A percentile compares a stretch with the other conserved stretches of the same genome.
These are phyloP conservation scores for Xylaria acuta DNA, from an alignment of 495 filamentous ascomycete genomes.

Conservation along the genomic window DNA sequence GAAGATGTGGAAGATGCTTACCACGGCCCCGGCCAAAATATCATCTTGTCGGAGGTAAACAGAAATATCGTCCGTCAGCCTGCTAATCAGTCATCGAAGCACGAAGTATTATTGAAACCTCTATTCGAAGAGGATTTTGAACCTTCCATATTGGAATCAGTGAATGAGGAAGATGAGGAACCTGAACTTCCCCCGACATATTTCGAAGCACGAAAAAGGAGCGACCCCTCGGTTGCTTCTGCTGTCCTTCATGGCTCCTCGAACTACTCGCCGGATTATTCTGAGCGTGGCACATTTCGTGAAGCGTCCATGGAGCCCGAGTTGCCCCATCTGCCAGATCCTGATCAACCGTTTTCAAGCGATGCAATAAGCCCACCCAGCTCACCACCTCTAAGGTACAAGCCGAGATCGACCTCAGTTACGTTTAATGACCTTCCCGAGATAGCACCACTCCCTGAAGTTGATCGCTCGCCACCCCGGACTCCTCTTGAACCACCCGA, in stretches of 20 bases:
- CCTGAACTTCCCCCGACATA: slow-evolving; percentile 39
- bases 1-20: slow-evolving; percentile 19
- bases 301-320: slow-evolving; percentile 45
- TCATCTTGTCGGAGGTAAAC: slow-evolving; percentile 34
- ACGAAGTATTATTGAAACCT: slow-evolving; percentile 7
- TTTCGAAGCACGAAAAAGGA: slow-evolving; percentile 36
- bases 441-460: slow-evolving; percentile 43
- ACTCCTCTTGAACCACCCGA: slow-evolving; percentile 31
- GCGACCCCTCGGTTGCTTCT: slow-evolving; percentile 49
- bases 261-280: slow-evolving; percentile 35
- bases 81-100: slow-evolving; percentile 29
- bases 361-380: slow-evolving; percentile 48
- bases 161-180: slow-evolving; percentile 42
- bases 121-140: slow-evolving; percentile 51
- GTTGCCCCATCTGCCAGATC: slow-evolving; percentile 40
- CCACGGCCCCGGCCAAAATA: slow-evolving; percentile 1
- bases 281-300: slow-evolving; percentile 33
- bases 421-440: slow-evolving; percentile 53
- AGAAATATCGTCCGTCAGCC: slow-evolving; percentile 33
- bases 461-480: slow-evolving; percentile 32
- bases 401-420: slow-evolving; percentile 48
- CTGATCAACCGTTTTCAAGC: slow-evolving; percentile 43
- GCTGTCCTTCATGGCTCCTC: slow-evolving; percentile 46
- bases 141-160: slow-evolving; percentile 42
- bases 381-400: slow-evolving; percentile 51